Evolutionary conservation across 2,329 filamentous ascomycete species (phyloP).

Genomic region (Phialocephala subalpina): DNA sequence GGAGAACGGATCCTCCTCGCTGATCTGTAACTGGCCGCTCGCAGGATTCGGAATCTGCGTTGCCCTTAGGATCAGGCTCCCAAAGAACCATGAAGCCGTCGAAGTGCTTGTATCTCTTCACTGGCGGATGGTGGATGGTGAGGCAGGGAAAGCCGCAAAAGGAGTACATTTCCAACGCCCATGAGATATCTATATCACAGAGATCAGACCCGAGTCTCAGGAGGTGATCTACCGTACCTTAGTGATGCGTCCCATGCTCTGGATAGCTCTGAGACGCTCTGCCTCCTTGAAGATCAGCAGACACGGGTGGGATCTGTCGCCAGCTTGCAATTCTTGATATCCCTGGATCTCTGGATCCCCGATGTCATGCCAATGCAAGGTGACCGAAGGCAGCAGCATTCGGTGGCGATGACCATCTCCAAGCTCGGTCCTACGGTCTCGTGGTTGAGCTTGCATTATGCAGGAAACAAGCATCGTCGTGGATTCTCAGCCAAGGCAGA

Average conservation of each 20-base stretch:
- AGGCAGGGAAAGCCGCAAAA: constrained; percentile 1
- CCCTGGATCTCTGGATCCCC: constrained; percentile 3
- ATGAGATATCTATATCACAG: constrained; percentile 2
- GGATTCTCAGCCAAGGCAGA: background rate
- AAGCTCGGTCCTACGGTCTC: background rate
- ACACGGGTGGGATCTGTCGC: constrained; percentile 5
- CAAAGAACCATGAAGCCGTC: constrained; percentile 7
- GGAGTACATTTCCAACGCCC: background rate
- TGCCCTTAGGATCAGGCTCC: background rate
- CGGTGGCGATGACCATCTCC: background rate
- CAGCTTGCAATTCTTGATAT: background rate
- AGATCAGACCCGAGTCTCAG: constrained; percentile 3
- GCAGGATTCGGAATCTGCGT: background rate
- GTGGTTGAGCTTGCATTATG: background rate
- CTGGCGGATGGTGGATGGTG: background rate
- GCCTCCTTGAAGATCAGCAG: background rate
- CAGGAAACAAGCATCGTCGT: constrained; percentile 2
- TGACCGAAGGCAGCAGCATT: background rate
- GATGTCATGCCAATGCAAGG: constrained; percentile 1
- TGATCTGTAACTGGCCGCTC: background rate
- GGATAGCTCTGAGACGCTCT: background rate
- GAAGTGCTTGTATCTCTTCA: background rate
- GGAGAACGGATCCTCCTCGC: constrained; percentile 4
- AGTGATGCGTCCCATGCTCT: background rate
- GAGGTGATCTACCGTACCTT: background rate